Percentiles rank a stretch among this genome's conserved stretches.
phyloP scores from a whole-genome alignment of 441 rosid genomes.

The Hypseocharis bilobata region DNA sequence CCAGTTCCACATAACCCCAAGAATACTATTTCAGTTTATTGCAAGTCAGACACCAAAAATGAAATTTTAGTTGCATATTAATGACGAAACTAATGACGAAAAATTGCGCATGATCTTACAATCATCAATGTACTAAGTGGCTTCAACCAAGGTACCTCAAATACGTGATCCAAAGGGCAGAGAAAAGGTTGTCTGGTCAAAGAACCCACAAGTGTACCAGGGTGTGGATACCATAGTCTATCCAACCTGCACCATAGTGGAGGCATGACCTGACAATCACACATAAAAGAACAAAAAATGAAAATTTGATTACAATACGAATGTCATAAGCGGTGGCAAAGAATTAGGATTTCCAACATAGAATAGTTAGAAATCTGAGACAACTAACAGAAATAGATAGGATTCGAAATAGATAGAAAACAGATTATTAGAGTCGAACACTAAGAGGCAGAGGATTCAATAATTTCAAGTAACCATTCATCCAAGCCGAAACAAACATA shows the following conservation, averaged over 20 bases:
- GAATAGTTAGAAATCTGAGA: no score
- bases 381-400: no score
- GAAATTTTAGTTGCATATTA: no score
- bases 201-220: slow-evolving; percentile 67
- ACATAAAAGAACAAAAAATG: slow-evolving; percentile 3
- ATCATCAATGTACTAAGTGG: slow-evolving; percentile 8
- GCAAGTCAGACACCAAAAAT: no score
- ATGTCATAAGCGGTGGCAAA: no score
- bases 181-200: slow-evolving; percentile 89
- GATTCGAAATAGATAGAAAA: no score
- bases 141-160: slow-evolving; percentile 51
- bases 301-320: not conserved
- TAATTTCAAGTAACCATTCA: no score
- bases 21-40: not conserved
- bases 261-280: slow-evolving; percentile 70
- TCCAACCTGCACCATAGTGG: slow-evolving; percentile 98
- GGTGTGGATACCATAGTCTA: slow-evolving; percentile 95
- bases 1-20: not conserved
- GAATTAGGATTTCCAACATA: no score
- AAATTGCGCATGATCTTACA: not conserved
- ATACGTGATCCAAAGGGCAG: slow-evolving; percentile 95
- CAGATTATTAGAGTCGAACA: no score
- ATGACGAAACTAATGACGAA: no score
- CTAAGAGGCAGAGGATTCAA: no score
- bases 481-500: no score